Evolutionary conservation across 352 stramenopile genomes (phyloP).

Genomic region (Globisporangium megalacanthum): DNA sequence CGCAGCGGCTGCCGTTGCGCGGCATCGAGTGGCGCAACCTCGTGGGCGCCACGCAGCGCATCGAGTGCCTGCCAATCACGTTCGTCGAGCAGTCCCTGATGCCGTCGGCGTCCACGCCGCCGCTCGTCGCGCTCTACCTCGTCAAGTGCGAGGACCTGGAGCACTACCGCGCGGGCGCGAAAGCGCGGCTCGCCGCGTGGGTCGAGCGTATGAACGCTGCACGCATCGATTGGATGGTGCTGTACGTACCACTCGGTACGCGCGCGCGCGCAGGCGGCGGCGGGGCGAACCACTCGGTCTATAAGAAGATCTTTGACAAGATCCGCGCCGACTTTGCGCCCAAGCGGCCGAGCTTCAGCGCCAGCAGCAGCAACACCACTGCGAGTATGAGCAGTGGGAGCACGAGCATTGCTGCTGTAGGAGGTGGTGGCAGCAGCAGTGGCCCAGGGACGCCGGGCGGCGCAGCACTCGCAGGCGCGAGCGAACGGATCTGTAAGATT

Average conservation of each 20-base stretch:
- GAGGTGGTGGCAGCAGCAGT: neutral
- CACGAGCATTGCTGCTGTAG: neutral
- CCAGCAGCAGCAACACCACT: constrained; percentile 4
- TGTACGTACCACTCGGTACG: constrained; percentile 84
- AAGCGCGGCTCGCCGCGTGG: constrained; percentile 46
- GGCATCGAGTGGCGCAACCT: constrained; percentile 81
- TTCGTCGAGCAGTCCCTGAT: constrained; percentile 27
- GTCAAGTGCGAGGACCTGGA: constrained; percentile 85
- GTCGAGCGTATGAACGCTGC: constrained; percentile 65
- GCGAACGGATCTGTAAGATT: constrained; percentile 80
- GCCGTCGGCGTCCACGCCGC: constrained; percentile 13
- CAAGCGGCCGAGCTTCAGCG: constrained; percentile 22
- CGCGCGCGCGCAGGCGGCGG: constrained; percentile 32
- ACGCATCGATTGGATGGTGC: constrained; percentile 69
- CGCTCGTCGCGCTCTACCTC: constrained; percentile 67
- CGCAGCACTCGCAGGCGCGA: constrained; percentile 2
- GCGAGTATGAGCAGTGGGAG: neutral
- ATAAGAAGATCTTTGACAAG: constrained; percentile 78
- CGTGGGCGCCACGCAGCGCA: constrained; percentile 39
- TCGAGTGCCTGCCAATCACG: constrained; percentile 33
- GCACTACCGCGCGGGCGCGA: constrained; percentile 50
- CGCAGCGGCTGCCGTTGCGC: constrained; percentile 58
- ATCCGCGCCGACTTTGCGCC: constrained; percentile 58
- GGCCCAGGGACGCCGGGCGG: neutral
- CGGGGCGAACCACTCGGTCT: constrained; percentile 37